Base-by-base conservation (phyloP, 805 yeast species). In the Suhomyces emberorum region DNA sequence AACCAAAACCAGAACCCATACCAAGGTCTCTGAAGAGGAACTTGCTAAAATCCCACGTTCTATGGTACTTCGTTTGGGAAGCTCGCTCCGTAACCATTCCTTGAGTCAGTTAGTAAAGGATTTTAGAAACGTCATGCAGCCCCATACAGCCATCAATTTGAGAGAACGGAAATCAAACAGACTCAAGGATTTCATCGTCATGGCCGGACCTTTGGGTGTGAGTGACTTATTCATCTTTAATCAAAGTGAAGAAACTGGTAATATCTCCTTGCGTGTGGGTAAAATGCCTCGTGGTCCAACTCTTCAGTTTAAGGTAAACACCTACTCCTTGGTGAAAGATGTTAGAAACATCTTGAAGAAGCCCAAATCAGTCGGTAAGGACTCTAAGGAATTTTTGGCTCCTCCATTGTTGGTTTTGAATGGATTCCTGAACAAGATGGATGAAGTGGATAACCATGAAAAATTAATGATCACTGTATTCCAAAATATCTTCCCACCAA, bases 121-220 rank as follows among this genome's bases (percentile, higher is more conserved):
- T 60, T 79, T 89, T 60, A 77, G 98, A 55, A 76, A 76, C 42
- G 77, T 88, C 46, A 88, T 93, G 96, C 93, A 88, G 57, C 98
- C 98, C 10, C 95, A 91, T 54, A 93, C 98, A 3, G 97, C 98
- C 9, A 79, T 88, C 51, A 84, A 79, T 47, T 72, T 93, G 41
- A 74, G 81, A 46, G 98, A 93, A 63, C 72, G 98, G 34, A 87
- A 86, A 56, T 70, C 86, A 26, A 93, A 93, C 61, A 85, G 81
- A 55, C 70, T 93, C 47, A 87, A 84, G 59, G 98, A 91, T 63
- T 93, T 84, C 51, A 76, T 89, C n/a, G 95, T 88, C n/a, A 89
- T 93, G 96, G 86, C 96, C 25, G 98, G 98, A 4, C 98, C 98
- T 10, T 69, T 93, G 29, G 95, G 95, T 18, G 96, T 93, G 15